A percentile compares a stretch with the other conserved stretches of the same genome.
phyloP scores from a whole-genome alignment of 2,329 filamentous ascomycete species.

The Seiridium cupressi region DNA sequence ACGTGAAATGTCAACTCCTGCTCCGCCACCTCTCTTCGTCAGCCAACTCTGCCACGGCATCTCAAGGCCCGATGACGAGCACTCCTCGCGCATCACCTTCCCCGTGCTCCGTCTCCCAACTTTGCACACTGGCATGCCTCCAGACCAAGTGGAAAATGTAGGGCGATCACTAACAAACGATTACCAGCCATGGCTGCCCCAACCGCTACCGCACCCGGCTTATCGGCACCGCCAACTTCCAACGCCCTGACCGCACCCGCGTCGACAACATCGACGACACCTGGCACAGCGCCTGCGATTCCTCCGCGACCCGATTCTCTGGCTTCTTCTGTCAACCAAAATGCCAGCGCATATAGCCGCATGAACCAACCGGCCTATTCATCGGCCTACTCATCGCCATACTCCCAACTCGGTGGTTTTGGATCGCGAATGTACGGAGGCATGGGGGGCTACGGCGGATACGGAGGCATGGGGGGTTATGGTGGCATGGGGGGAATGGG shows the following conservation, averaged over 20 bases:
- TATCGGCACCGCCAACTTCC: conserved; percentile 38
- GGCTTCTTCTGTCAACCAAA: conserved; percentile 78
- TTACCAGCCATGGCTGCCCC: conserved; percentile 30
- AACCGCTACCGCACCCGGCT: conserved; percentile 39
- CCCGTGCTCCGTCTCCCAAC: no score
- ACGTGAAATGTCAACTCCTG: conserved; percentile 1
- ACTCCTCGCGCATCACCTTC: not conserved
- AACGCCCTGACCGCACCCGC: conserved; percentile 36
- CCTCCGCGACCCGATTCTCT: conserved; percentile 81
- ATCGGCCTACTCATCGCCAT: conserved; percentile 49
- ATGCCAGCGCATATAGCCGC: conserved; percentile 76
- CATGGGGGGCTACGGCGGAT: conserved; percentile 41
- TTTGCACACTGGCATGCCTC: no score
- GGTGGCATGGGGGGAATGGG: conserved; percentile 39
- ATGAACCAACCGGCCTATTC: conserved; percentile 52
- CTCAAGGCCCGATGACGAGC: not conserved
- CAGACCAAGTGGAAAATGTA: no score
- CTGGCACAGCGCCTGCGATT: conserved; percentile 60
- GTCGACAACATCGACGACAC: conserved; percentile 39
- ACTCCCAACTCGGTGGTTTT: conserved; percentile 37
- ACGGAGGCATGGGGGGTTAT: conserved; percentile 46
- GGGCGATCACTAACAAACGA: not conserved
- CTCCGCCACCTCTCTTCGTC: conserved; percentile 1
- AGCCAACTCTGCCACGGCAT: conserved; percentile 5
- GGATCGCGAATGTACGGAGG: conserved; percentile 33